Percentiles rank a stretch among this genome's conserved stretches.
Conservation (phyloP, 495 filamentous ascomycete species). For the Podospora anserina region DNA sequence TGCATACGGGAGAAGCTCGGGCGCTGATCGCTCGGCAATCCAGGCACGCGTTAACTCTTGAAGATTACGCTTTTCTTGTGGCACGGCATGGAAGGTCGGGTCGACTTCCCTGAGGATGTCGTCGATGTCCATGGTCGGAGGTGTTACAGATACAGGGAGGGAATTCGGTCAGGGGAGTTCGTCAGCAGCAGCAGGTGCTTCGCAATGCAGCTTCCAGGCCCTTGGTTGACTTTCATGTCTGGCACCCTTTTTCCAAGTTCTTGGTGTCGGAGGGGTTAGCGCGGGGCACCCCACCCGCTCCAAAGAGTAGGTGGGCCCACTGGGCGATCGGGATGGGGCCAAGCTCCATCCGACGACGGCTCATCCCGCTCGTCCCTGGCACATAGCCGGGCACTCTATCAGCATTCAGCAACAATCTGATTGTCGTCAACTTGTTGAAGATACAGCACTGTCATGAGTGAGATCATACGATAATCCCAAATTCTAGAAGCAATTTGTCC, state of each 20-base stretch:
- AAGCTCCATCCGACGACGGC: not conserved
- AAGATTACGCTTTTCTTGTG: slow-evolving; percentile 69
- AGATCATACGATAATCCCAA: not conserved
- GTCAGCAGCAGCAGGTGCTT: not conserved
- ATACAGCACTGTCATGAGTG: not conserved
- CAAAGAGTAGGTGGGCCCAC: not conserved
- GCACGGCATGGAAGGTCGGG: slow-evolving; percentile 51
- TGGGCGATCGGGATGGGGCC: not conserved
- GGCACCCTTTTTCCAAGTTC: not conserved
- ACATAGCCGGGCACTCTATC: not conserved
- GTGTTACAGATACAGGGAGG: not conserved
- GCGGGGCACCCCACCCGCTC: not conserved
- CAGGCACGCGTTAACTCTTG: slow-evolving; percentile 87
- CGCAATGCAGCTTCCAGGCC: not conserved
- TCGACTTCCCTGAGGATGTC: slow-evolving; percentile 84
- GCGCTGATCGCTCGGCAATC: slow-evolving; percentile 84
- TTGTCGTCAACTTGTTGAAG: not conserved
- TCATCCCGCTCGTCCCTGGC: not conserved
- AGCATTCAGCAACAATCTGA: not conserved
- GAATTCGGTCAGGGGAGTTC: not conserved
- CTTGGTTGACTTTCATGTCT: slow-evolving; percentile 1
- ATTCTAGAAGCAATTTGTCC: not conserved
- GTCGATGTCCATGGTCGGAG: slow-evolving; percentile 71
- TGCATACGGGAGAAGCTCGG: slow-evolving; percentile 64
- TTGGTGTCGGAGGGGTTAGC: not conserved